Base-by-base conservation (phyloP, 2,329 filamentous ascomycete genomes). In the Ophiognomonia clavigignenti-juglandacearum region DNA sequence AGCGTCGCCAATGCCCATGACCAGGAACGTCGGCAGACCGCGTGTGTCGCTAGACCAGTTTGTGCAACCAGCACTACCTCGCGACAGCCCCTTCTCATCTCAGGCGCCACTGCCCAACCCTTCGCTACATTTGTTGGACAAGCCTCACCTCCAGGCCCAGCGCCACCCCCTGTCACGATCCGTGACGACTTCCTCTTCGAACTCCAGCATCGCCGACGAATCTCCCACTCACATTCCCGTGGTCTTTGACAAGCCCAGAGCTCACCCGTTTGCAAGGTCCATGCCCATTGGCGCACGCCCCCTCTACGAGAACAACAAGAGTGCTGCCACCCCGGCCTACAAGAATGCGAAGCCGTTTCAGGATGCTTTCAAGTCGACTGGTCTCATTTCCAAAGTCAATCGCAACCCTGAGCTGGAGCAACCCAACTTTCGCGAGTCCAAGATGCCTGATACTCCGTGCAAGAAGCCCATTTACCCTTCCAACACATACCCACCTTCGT, bases 401-500 rank as follows among this genome's bases (percentile, higher is more conserved):
- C 84, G 88, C 48, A 84, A 88, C 62, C 79, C 84, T 0, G 88
- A 96, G 56, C 78, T 88, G 43, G 43, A 37, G 13, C 78, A 72
- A 64, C 54, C 67, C 71, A 60, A 67, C 70, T 54, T 56, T 44
- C 65, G 71, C 31, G 72, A 70, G 20, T 69, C 69, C 23, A 77
- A 75, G 65, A 91, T 95, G 74, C 92, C 93, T 1, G 93, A 97
- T 61, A 98, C 93, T 1, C 93, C 93, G 1, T 97, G 93, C 68
- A 98, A 97, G 71, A 90, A 93, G 61, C 83, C 86, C 44, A 72
- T 76, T 4, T 83, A 81, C 55, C 70, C 85, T 48, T 80, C 91
- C 67, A 75, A 86, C 57, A 80, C 86, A 43, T 78, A 78, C 65
- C 80, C 82, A 1, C 77, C 75, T 1, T 71, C 71, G 1, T 70